Evolutionary conservation across 768 basidiomycete species (phyloP).

Genomic region (Auriculariales sp.): DNA sequence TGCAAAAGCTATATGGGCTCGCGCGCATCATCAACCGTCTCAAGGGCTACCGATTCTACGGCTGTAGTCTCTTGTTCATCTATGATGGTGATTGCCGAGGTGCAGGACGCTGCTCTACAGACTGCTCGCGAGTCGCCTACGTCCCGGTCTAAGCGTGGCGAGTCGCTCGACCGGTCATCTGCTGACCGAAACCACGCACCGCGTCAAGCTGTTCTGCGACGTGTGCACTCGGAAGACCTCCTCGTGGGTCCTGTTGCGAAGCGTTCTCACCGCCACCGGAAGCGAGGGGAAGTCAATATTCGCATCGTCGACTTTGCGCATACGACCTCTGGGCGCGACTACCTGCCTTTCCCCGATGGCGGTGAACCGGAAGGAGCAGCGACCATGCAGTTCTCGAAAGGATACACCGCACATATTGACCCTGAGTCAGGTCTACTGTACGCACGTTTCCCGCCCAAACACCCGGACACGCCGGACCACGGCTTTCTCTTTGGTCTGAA

Average conservation of each 20-base stretch:
- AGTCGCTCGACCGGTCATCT: constrained; percentile 50
- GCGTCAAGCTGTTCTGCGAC: constrained; percentile 35
- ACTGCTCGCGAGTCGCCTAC: constrained; percentile 52
- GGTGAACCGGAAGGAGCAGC: constrained; percentile 6
- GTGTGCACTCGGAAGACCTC: constrained; percentile 70
- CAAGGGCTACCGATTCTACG: constrained; percentile 96
- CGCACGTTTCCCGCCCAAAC: constrained; percentile 90
- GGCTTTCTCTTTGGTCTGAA: constrained; percentile 88
- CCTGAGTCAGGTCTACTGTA: constrained; percentile 70
- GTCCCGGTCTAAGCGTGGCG: constrained; percentile 54
- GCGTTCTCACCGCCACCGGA: constrained; percentile 42
- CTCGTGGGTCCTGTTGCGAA: constrained; percentile 51
- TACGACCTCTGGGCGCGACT: constrained; percentile 91
- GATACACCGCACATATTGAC: constrained; percentile 73
- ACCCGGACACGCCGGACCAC: constrained; percentile 76
- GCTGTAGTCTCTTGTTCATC: constrained; percentile 89
- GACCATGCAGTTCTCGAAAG: constrained; percentile 38
- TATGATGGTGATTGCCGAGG: constrained; percentile 91
- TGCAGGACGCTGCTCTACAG: constrained; percentile 59
- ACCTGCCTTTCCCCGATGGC: constrained; percentile 45
- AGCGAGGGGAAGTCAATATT: constrained; percentile 85
- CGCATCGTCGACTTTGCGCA: constrained; percentile 98
- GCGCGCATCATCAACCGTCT: constrained; percentile 80
- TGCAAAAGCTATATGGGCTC: constrained; percentile 87
- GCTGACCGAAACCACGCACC: constrained; percentile 1